Evolutionary conservation across 225 moss, liverwort and hornwort species (phyloP), one percentile per base, ranked within the genome.

Genomic region (Polytrichum formosum): DNA sequence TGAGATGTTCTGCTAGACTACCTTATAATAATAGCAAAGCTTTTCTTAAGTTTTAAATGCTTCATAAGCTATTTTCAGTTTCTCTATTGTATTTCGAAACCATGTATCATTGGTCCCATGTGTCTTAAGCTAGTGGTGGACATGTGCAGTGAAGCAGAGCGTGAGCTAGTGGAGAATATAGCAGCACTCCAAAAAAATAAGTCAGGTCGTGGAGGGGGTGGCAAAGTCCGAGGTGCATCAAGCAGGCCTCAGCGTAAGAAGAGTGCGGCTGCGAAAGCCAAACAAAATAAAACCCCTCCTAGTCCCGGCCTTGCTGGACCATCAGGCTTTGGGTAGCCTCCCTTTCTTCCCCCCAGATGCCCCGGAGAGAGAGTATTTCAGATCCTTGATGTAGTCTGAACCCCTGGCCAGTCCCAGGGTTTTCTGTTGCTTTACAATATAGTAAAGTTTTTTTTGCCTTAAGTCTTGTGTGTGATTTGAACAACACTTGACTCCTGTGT

Each of bases 171-270:
- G 71, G 94, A 94, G 85, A 87, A 90, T 67, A 73, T 98, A 56
- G 91, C 88, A 71, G 77, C 78, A 21, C 74, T 98, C 63, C 92
- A 85, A 18, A 91, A 79, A 27, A 89, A 79, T 54, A 80, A 88
- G 28, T 84, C 90, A 77, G 82, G 78, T 59, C 88, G 85, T 70
- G 88, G 83, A 88, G 91, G 91, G 74, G 74, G 80, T 66, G 70
- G 78, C 59, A 92, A 88, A 80, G 73, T 80, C 66, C 89, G 85
- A 66, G 73, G 83, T 78, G 69, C 86, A 60, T 83, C 75, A 81
- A 88, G 85, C 97, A 98, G 87, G 92, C 89, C 89, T 84, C 98
- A 94, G 84, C 94, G 98, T 94, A 98, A 98, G 97, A 92, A 92
- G 88, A 92, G 87, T 88, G 86, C 83, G 86, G 91, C 87, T 87